Base-by-base conservation (phyloP, 2,329 filamentous ascomycete genomes). In the Fusarium aywerte region DNA sequence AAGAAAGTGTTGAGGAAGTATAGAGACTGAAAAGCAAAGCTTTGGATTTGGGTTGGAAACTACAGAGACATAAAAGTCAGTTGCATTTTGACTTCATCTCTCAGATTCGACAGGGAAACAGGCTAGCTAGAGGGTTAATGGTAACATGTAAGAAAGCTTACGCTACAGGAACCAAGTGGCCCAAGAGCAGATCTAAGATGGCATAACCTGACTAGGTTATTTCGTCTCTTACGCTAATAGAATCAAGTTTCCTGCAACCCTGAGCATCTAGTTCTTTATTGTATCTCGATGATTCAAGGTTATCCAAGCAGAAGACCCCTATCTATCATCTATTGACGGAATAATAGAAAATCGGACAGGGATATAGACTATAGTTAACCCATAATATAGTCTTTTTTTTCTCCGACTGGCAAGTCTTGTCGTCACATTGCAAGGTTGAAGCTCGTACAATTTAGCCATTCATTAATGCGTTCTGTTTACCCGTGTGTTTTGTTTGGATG, bases 401-500 rank as follows among this genome's bases (percentile, higher is more conserved):
- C 8, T 21, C 23, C 40, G 36, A 39, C 15, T 21, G 20, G 36
- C 12, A 27, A n/a, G 23, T 18, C 23, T 43, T 15, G 10, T 43
- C 25, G 23, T 43, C 40, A 43, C 27, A 39, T 43, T 27, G 7
- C 40, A 43, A 18, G 40, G 16, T 18, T 27, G 3, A 27, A 43
- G 7, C 38, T 47, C 31, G 31, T 16, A 20, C 18, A 32, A 47
- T 21, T n/a, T 3, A 48, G 18, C 18, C 11, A 43, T 25, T 20
- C 10, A 50, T 67, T 51, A 54, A 65, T 50, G 64, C 63, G 12
- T 44, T 67, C 51, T 49, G 42, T 51, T 40, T 33, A 39, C 53
- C 50, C 55, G 25, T 21, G 18, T 7, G 31, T 35, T 50, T 61
- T 38, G 36, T 54, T 56, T 45, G 16, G 16, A 16, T 10, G 48